Evolutionary conservation across 1,284 basidiomycete species (phyloP).

Genomic region (Sporisorium scitamineum): DNA sequence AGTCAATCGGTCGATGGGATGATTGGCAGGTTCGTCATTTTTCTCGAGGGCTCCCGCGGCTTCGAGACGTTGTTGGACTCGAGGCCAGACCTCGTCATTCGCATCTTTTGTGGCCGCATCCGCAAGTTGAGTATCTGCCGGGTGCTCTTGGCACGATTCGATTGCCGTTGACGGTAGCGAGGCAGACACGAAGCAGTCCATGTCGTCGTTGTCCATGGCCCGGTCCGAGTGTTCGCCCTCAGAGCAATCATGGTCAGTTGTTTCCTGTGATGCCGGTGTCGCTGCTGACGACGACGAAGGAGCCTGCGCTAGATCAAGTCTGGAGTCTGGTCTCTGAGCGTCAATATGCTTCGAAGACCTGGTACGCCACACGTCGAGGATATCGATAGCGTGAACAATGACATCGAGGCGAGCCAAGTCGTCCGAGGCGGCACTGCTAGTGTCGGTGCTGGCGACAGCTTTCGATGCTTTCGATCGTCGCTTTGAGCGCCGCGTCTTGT

Average conservation of each 20-base stretch:
- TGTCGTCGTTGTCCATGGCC: slow-evolving; percentile 16
- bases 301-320: neutral
- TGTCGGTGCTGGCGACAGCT: neutral
- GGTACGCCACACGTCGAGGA: slow-evolving; percentile 24
- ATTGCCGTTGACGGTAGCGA: neutral
- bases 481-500: neutral
- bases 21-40: neutral
- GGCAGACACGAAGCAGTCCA: slow-evolving; percentile 25
- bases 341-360: neutral
- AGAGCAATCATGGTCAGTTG: neutral
- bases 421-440: neutral
- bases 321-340: neutral
- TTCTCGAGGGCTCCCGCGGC: neutral
- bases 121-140: neutral
- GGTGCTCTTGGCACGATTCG: neutral
- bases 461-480: neutral
- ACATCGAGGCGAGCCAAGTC: slow-evolving; percentile 26
- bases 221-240: neutral
- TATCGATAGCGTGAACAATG: slow-evolving; percentile 24
- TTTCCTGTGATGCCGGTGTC: neutral
- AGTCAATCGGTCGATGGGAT: slow-evolving; percentile 35
- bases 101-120: neutral
- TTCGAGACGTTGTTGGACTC: slow-evolving; percentile 8
- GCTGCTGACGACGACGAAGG: neutral
- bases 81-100: slow-evolving; percentile 17